A percentile compares a stretch with the other conserved stretches of the same genome.
Conservation (phyloP, 2,329 filamentous ascomycete species). For the Teratosphaeria zuluensis region DNA sequence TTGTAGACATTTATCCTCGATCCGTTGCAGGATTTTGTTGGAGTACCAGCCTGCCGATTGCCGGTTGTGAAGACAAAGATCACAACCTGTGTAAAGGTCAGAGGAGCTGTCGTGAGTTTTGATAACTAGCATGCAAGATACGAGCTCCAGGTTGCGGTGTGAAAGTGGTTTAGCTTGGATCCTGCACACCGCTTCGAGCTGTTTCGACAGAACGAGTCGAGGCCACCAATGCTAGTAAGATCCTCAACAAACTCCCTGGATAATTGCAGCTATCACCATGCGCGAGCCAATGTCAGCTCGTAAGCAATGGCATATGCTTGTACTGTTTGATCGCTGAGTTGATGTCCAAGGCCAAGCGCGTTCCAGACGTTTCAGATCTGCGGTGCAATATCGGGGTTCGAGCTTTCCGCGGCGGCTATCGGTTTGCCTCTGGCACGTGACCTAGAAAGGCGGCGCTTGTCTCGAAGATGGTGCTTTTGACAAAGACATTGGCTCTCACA, state of each 20-base stretch:
- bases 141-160: background rate
- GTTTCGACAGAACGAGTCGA: background rate
- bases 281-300: background rate
- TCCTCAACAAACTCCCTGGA: background rate
- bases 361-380: background rate
- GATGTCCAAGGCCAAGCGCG: background rate
- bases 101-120: background rate
- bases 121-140: background rate
- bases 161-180: background rate
- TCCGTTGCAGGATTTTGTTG: background rate
- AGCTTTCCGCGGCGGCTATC: background rate
- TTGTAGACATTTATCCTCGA: background rate
- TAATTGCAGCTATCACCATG: background rate
- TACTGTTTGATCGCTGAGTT: background rate
- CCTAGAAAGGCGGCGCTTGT: background rate
- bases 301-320: background rate
- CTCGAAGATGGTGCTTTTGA: background rate
- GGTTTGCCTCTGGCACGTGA: background rate
- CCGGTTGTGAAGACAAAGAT: background rate
- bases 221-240: background rate
- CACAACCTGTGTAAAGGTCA: background rate
- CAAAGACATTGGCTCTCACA: slow-evolving; percentile 23
- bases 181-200: background rate
- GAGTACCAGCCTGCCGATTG: background rate
- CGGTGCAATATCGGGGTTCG: background rate